A percentile compares a stretch with the other conserved stretches of the same genome.
Conservation (phyloP, 2,329 filamentous ascomycete genomes). For the Pleurostoma richardsiae region DNA sequence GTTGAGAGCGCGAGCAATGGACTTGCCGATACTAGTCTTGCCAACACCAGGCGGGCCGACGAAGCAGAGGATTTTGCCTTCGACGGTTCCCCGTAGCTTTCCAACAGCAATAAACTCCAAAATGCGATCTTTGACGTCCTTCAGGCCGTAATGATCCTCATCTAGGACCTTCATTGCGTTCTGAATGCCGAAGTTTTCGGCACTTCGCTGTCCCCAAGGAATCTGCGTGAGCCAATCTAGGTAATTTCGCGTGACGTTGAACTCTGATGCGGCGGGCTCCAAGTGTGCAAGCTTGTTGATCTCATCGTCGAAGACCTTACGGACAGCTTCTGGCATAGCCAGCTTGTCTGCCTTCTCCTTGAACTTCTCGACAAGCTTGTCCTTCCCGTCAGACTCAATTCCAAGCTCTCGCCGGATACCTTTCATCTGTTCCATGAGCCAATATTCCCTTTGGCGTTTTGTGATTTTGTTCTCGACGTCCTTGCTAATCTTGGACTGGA, state of each 20-base stretch:
- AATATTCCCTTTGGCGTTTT: constrained; percentile 95
- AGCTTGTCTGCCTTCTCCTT: constrained; percentile 90
- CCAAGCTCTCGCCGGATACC: constrained; percentile 93
- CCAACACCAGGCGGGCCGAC: constrained; percentile 96
- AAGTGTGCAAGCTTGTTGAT: constrained; percentile 94
- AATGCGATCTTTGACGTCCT: constrained; percentile 98
- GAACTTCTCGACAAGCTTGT: constrained; percentile 96
- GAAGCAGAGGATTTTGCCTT: constrained; percentile 97
- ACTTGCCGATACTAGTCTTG: constrained; percentile 98
- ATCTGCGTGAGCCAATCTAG: constrained; percentile 98
- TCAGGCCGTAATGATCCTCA: constrained; percentile 93
- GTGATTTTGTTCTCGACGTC: constrained; percentile 97
- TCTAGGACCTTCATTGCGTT: constrained; percentile 88
- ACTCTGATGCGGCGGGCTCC: constrained; percentile 93
- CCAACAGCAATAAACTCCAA: constrained; percentile 97
- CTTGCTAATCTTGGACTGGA: constrained; percentile 96
- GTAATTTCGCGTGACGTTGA: constrained; percentile 98
- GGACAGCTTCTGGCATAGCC: constrained; percentile 93
- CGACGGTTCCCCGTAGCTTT: constrained; percentile 92
- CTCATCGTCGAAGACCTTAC: constrained; percentile 97
- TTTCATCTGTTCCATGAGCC: constrained; percentile 99
- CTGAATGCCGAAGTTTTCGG: constrained; percentile 93
- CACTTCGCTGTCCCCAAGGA: constrained; percentile 91
- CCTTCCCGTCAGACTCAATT: constrained; percentile 95
- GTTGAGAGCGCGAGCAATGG: constrained; percentile 89